Conservation (phyloP, 2,329 filamentous ascomycete species). For the Colletotrichum phormii region DNA sequence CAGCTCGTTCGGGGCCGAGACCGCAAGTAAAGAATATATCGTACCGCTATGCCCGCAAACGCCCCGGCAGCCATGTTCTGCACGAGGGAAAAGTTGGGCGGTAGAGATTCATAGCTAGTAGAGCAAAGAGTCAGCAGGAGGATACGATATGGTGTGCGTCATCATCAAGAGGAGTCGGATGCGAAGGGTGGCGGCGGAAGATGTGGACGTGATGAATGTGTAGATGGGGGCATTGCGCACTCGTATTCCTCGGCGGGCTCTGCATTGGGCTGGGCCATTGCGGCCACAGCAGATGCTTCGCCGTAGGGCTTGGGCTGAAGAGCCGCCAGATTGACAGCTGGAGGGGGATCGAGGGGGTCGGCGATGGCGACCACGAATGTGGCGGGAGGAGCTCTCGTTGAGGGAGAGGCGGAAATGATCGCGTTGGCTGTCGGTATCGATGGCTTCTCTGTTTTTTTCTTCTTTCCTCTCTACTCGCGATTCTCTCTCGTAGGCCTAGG, state of each 20-base stretch:
- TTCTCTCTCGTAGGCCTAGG: neutral
- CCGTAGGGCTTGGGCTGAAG: conserved; percentile 71
- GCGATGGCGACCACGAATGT: conserved; percentile 12
- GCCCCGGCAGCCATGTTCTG: conserved; percentile 97
- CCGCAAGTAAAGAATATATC: conserved; percentile 44
- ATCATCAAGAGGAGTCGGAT: neutral
- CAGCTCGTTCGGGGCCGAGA: neutral
- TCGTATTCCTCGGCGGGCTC: conserved; percentile 75
- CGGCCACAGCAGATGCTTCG: conserved; percentile 75
- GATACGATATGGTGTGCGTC: neutral
- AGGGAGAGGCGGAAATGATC: conserved; percentile 7
- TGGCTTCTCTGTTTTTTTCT: conserved; percentile 3
- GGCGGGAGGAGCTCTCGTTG: conserved; percentile 22
- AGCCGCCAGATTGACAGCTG: conserved; percentile 69
- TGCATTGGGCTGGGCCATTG: conserved; percentile 76
- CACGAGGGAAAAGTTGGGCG: conserved; percentile 91
- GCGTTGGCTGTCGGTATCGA: conserved; percentile 14
- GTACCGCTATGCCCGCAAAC: conserved; percentile 94
- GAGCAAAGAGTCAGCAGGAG: conserved; percentile 35
- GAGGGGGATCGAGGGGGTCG: conserved; percentile 32
- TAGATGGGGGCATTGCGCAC: conserved; percentile 54
- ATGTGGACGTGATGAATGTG: neutral
- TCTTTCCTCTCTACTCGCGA: neutral
- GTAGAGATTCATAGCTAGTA: conserved; percentile 86
- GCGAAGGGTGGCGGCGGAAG: conserved; percentile 1